Evolutionary conservation across 176 grass and related monocot genomes (phyloP).

Genomic region (Themeda triandra): DNA sequence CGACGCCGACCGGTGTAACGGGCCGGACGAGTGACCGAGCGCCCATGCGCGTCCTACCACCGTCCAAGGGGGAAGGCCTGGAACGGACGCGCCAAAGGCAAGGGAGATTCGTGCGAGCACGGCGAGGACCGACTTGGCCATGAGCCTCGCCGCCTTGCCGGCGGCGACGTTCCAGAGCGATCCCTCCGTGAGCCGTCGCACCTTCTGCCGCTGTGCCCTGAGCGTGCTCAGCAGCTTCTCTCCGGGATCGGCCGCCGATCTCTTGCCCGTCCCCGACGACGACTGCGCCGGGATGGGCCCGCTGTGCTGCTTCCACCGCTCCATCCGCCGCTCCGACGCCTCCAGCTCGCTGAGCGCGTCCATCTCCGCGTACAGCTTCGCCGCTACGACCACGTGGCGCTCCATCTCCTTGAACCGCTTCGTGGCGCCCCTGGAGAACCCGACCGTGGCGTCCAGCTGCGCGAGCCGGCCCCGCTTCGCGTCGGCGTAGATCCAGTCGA

Average conservation of each 20-base stretch:
- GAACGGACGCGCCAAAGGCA: constrained; percentile 48
- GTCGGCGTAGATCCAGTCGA: constrained; percentile 54
- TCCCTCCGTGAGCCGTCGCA: constrained; percentile 55
- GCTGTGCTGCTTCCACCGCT: constrained; percentile 61
- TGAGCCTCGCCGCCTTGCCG: constrained; percentile 51
- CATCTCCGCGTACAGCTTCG: constrained; percentile 72
- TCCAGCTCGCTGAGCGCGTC: constrained; percentile 65
- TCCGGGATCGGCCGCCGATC: constrained; percentile 1
- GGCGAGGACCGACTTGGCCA: constrained; percentile 62
- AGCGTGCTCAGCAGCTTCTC: constrained; percentile 52
- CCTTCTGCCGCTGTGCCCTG: constrained; percentile 31
- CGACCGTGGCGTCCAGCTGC: constrained; percentile 37
- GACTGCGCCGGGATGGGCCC: constrained; percentile 66
- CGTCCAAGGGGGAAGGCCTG: constrained; percentile 40
- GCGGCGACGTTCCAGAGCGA: constrained; percentile 61
- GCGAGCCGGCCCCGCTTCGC: constrained; percentile 53
- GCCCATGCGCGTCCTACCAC: neutral
- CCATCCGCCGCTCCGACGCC: constrained; percentile 64
- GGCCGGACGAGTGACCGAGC: constrained; percentile 45
- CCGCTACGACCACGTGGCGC: constrained; percentile 37
- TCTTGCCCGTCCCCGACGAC: neutral
- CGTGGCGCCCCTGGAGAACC: constrained; percentile 36
- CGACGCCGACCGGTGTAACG: constrained; percentile 20
- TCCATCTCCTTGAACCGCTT: constrained; percentile 75
- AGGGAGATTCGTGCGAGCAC: constrained; percentile 58